Evolutionary conservation across 345 rosid genomes (phyloP).

Genomic region (Iberis pinnata): DNA sequence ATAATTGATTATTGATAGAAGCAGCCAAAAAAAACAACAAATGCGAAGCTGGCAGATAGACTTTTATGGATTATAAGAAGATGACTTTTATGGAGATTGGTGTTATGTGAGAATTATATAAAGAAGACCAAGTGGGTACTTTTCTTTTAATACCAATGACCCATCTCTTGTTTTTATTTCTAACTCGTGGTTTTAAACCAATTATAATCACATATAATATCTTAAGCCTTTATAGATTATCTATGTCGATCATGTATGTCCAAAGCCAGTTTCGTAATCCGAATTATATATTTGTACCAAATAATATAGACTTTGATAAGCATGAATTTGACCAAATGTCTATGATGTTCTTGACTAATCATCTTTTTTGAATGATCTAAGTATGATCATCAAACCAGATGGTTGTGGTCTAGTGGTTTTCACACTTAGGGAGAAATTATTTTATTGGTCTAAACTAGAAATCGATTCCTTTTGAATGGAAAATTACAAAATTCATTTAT

Average conservation of each 20-base stretch:
- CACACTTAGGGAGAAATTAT: no score
- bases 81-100: conserved; percentile 29
- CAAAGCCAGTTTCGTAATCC: neutral
- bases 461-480: no score
- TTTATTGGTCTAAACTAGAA: no score
- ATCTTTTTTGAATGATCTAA: no score
- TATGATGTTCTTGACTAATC: no score
- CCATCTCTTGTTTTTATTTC: neutral
- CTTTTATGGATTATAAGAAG: conserved; percentile 21
- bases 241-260: neutral
- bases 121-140: conserved; percentile 24
- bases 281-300: conserved; percentile 1
- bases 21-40: neutral
- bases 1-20: no score
- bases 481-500: no score
- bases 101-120: conserved; percentile 22
- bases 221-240: conserved; percentile 3
- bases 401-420: no score
- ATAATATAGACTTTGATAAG: no score
- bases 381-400: no score
- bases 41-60: conserved; percentile 30
- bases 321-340: no score
- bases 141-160: conserved; percentile 21
- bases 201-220: neutral
- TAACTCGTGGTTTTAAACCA: neutral